Conservation (phyloP, 306 rosid genomes). For the Castanopsis chinensis region DNA sequence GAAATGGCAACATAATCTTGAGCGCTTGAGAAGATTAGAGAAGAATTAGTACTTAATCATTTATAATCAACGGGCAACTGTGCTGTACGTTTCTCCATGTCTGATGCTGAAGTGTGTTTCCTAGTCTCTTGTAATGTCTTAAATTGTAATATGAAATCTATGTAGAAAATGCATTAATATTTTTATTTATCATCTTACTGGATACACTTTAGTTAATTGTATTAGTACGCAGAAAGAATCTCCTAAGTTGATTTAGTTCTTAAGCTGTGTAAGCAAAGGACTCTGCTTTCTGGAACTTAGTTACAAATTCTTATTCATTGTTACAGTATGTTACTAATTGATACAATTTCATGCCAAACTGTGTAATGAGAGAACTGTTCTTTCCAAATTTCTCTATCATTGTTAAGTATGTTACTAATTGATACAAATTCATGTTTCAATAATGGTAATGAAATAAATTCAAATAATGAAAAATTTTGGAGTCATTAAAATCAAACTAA, state of each 20-base stretch:
- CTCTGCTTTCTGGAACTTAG: background rate
- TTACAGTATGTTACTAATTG: background rate
- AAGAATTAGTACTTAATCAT: background rate
- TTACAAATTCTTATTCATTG: background rate
- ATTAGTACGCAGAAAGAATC: conserved; percentile 3
- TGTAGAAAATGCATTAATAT: too few species aligned
- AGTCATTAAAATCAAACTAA: background rate
- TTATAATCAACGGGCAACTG: too few species aligned
- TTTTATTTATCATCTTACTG: too few species aligned
- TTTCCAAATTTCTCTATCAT: background rate
- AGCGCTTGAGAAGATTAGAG: conserved; percentile 7
- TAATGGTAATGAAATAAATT: background rate
- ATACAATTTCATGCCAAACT: background rate
- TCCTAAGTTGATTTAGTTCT: background rate
- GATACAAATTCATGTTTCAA: background rate
- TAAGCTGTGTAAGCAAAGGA: background rate
- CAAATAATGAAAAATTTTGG: background rate
- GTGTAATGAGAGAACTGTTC: background rate
- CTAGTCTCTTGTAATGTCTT: too few species aligned
- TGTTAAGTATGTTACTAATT: background rate
- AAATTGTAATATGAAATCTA: too few species aligned
- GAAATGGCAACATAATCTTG: conserved; percentile 57
- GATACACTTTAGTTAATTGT: conserved; percentile 4
- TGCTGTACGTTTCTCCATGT: too few species aligned
- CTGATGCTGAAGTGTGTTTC: too few species aligned